Conservation (phyloP, 1,284 basidiomycete species). For the Sanguinoderma infundibulare region DNA sequence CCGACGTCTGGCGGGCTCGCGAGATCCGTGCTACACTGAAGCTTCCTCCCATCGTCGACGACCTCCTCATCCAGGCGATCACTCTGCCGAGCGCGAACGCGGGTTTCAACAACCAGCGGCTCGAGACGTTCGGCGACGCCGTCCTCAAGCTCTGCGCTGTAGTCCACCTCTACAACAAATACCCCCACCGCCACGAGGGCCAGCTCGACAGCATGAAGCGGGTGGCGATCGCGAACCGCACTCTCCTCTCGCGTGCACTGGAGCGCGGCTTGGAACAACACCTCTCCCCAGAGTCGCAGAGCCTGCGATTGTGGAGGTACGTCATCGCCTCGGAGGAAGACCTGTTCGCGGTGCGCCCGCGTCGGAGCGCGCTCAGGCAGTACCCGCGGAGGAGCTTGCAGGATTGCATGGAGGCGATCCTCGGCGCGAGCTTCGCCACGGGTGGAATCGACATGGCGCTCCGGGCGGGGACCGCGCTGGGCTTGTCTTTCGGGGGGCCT, state of each 20-base stretch:
- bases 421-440: constrained; percentile 74
- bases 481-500: constrained; percentile 72
- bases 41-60: constrained; percentile 59
- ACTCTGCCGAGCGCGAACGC: constrained; percentile 68
- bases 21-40: constrained; percentile 53
- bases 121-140: constrained; percentile 86
- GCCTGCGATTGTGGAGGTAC: constrained; percentile 65
- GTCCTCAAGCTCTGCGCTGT: constrained; percentile 79
- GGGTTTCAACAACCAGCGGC: constrained; percentile 77
- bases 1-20: constrained; percentile 65
- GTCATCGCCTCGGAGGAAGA: constrained; percentile 41
- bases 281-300: constrained; percentile 62
- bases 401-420: constrained; percentile 83
- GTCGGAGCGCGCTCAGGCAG: constrained; percentile 36
- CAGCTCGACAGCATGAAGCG: constrained; percentile 70
- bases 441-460: constrained; percentile 75
- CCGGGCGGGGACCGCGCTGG: constrained; percentile 63
- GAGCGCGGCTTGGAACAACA: constrained; percentile 65
- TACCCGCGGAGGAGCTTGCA: constrained; percentile 75
- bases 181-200: constrained; percentile 80
- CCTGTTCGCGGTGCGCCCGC: constrained; percentile 33
- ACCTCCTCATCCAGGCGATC: constrained; percentile 70
- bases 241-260: constrained; percentile 67
- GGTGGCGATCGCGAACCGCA: constrained; percentile 69
- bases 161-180: constrained; percentile 77